These are phyloP conservation scores for Peronospora belbahrii DNA, from an alignment of 352 stramenopile genomes.

Conservation along the genomic window DNA sequence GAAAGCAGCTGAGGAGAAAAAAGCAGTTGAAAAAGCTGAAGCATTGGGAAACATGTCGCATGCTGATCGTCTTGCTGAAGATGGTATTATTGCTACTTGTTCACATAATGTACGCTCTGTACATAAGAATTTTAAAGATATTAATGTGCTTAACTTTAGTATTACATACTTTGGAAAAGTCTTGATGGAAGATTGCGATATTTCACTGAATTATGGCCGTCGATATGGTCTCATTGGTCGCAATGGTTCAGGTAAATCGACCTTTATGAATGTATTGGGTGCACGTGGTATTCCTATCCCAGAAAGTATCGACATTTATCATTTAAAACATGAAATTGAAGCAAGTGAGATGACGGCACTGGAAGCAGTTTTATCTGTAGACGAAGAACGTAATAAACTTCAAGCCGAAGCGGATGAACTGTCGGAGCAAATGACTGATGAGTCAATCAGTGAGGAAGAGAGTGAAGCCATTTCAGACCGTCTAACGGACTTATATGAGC, in stretches of 20 bases:
- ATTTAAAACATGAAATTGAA: slow-evolving; percentile 95
- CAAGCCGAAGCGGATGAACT: slow-evolving; percentile 90
- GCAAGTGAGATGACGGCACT: slow-evolving; percentile 91
- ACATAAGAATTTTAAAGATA: slow-evolving; percentile 95
- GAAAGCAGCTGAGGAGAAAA: slow-evolving; percentile 71
- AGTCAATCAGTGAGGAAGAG: slow-evolving; percentile 85
- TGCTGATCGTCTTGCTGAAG: slow-evolving; percentile 85
- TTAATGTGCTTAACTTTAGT: slow-evolving; percentile 96
- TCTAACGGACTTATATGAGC: slow-evolving; percentile 91
- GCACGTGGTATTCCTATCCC: slow-evolving; percentile 92
- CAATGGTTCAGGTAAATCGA: slow-evolving; percentile 95
- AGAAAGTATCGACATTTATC: slow-evolving; percentile 94
- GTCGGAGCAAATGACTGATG: slow-evolving; percentile 86
- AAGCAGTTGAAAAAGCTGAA: slow-evolving; percentile 53
- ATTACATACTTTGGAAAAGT: slow-evolving; percentile 95
- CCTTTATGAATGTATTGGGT: slow-evolving; percentile 95
- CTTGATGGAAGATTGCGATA: slow-evolving; percentile 93
- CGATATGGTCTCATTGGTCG: slow-evolving; percentile 95
- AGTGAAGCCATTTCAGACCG: slow-evolving; percentile 82
- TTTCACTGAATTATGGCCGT: slow-evolving; percentile 96
- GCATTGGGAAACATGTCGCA: slow-evolving; percentile 66
- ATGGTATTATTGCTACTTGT: slow-evolving; percentile 96
- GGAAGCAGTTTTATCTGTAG: slow-evolving; percentile 92
- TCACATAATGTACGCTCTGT: slow-evolving; percentile 87
- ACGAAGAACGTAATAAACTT: slow-evolving; percentile 90